Evolutionary conservation across 192 early-diverging fungal species (phyloP).

Genomic region (Funneliformis geosporum): DNA sequence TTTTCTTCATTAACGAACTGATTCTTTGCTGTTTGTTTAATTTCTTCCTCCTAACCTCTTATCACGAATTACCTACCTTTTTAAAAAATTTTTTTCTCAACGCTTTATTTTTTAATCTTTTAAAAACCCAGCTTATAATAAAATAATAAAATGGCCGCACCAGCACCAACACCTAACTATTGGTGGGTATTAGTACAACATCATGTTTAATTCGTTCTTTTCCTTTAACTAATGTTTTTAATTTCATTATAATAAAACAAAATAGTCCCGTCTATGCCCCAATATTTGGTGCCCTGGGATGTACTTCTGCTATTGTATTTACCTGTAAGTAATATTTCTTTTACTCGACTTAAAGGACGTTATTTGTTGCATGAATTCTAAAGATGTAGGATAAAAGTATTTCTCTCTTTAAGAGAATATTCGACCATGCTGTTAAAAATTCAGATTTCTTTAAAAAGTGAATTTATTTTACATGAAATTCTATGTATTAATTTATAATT

Average conservation of each 20-base stretch:
- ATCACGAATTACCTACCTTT: not conserved
- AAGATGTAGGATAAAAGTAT: not conserved
- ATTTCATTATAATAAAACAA: not conserved
- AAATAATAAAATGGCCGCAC: not conserved
- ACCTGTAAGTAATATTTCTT: constrained; percentile 65
- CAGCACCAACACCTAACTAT: not conserved
- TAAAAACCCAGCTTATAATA: not conserved
- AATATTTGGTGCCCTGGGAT: constrained; percentile 94
- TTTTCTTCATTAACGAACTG: not conserved
- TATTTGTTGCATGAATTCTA: not conserved
- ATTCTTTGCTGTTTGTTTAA: not conserved
- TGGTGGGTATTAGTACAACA: not conserved
- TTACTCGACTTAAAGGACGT: not conserved
- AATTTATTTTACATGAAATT: not conserved
- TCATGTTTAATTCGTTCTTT: not conserved
- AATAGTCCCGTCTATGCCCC: constrained; percentile 87
- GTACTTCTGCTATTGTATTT: constrained; percentile 89
- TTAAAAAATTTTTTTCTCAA: not conserved
- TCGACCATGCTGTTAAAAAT: not conserved
- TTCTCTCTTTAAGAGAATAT: not conserved
- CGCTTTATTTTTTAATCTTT: not conserved
- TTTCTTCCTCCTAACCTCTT: not conserved
- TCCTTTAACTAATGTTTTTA: not conserved
- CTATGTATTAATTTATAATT: not conserved
- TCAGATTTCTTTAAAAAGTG: not conserved